Conservation (phyloP, 2,329 filamentous ascomycete genomes). For the Amylocarpus encephaloides region DNA sequence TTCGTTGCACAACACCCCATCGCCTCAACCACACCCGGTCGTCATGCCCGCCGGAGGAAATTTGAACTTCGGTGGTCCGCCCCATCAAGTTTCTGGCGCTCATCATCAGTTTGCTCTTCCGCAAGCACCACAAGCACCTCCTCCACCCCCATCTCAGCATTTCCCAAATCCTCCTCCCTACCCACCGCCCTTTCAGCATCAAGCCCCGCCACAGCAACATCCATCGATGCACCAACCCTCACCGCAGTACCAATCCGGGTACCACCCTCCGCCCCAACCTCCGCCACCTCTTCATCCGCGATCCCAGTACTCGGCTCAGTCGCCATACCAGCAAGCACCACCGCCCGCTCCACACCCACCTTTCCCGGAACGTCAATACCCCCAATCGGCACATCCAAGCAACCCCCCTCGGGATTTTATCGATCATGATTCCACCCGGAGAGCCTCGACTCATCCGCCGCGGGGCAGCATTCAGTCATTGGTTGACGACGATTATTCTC, state of each 20-base stretch:
- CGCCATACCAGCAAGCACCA: neutral
- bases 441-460: slow-evolving; percentile 7
- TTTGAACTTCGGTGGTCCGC: slow-evolving; percentile 26
- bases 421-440: slow-evolving; percentile 7
- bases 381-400: slow-evolving; percentile 5
- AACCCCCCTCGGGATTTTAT: slow-evolving; percentile 2
- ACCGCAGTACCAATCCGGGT: neutral
- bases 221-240: too few species aligned
- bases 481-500: slow-evolving; percentile 13
- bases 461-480: slow-evolving; percentile 10
- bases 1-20: neutral
- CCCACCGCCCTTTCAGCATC: slow-evolving; percentile 10
- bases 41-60: slow-evolving; percentile 26
- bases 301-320: slow-evolving; percentile 10
- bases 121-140: slow-evolving; percentile 20
- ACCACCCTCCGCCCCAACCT: slow-evolving; percentile 8
- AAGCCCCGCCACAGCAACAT: neutral
- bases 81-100: neutral
- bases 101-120: slow-evolving; percentile 13
- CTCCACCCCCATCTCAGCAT: slow-evolving; percentile 7
- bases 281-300: neutral
- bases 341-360: slow-evolving; percentile 4
- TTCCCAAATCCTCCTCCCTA: neutral
- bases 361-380: slow-evolving; percentile 5
- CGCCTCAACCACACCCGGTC: neutral